A percentile compares a stretch with the other conserved stretches of the same genome.
These are phyloP conservation scores for Termitomyces sp. DNA, from an alignment of 768 basidiomycete genomes.

Conservation along the genomic window DNA sequence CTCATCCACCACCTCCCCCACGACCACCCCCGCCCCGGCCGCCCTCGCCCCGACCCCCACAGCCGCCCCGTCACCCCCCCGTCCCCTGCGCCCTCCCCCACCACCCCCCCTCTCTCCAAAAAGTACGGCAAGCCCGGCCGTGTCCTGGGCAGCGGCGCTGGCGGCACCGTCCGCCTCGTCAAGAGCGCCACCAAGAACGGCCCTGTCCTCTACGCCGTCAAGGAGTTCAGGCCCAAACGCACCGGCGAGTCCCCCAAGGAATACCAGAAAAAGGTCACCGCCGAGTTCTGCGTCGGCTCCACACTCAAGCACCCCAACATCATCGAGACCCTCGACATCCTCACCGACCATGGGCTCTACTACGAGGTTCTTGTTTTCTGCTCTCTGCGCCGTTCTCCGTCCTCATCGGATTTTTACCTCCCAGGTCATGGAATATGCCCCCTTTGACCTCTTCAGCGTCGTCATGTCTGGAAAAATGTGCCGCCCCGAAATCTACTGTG, in stretches of 20 bases:
- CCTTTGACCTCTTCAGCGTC: conserved; percentile 96
- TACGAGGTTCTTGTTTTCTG: conserved; percentile 75
- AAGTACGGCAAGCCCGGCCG: conserved; percentile 99
- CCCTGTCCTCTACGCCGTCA: conserved; percentile 87
- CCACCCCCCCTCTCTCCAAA: conserved; percentile 57
- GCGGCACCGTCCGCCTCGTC: conserved; percentile 97
- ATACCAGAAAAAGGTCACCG: conserved; percentile 99
- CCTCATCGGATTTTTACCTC: conserved; percentile 8
- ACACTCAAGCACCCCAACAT: conserved; percentile 93
- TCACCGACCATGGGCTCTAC: conserved; percentile 95
- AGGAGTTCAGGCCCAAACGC: conserved; percentile 92
- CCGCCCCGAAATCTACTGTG: conserved; percentile 97
- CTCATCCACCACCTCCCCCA: conserved; percentile 87
- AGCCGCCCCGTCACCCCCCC: conserved; percentile 22
- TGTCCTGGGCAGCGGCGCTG: conserved; percentile 91
- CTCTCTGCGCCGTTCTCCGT: conserved; percentile 1
- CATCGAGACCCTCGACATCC: conserved; percentile 97
- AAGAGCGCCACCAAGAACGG: conserved; percentile 80
- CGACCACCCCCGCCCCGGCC: conserved; percentile 1
- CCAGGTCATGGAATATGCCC: conserved; percentile 99
- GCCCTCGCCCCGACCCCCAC: conserved; percentile 17
- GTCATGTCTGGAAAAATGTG: conserved; percentile 99
- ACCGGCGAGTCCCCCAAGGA: conserved; percentile 89
- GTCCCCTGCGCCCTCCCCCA: conserved; percentile 18
- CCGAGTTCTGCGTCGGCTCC: conserved; percentile 96